Evolutionary conservation across 2,329 filamentous ascomycete genomes (phyloP), one percentile per base, ranked within the genome.

Genomic region (Fusarium tanahbumbuense): DNA sequence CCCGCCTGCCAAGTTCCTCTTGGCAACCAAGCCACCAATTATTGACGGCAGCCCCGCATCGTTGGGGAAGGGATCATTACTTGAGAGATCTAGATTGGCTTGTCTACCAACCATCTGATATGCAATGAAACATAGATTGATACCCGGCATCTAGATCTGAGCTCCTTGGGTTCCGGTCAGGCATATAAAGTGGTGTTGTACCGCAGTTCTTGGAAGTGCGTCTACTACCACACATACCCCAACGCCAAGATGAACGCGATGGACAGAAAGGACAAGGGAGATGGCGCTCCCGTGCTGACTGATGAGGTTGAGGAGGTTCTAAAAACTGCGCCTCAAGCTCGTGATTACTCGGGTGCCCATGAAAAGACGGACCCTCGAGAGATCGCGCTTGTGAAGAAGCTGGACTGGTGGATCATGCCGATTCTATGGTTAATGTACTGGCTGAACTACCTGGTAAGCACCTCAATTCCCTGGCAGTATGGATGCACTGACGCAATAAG

Each of bases 401-500:
- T 72, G 8, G 70, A 72, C 15, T 53, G 59, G 32, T 73, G 65
- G 20, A 72, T 72, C n/a, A 68, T 72, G 63, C 78, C 78, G 0
- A 80, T 78, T 54, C 66, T 80, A 1, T 80, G 78, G 77, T 8
- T 64, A 18, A 64, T 64, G 75, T 84, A 83, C 68, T 83, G 79
- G 71, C 74, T 83, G 27, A 83, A 81, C 44, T 82, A 82, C 50
- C 74, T 83, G 20, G 65, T 60, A 8, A 32, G 30, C 3, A 30
- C 8, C 12, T 6, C 8, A 1, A 9, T 0, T 8, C 6, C 6
- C 1, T 2, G 8, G 2, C 25, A 15, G 12, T 4, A 23, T 10
- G 2, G n/a, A 16, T 3, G 20, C 1, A 23, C 22, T 62, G 40
- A 62, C 40, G 8, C 4, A 2, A 6, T 2, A 25, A 64, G 60